Evolutionary conservation across 2,329 filamentous ascomycete species (phyloP).

Genomic region (Arthrobotrys megalospora): DNA sequence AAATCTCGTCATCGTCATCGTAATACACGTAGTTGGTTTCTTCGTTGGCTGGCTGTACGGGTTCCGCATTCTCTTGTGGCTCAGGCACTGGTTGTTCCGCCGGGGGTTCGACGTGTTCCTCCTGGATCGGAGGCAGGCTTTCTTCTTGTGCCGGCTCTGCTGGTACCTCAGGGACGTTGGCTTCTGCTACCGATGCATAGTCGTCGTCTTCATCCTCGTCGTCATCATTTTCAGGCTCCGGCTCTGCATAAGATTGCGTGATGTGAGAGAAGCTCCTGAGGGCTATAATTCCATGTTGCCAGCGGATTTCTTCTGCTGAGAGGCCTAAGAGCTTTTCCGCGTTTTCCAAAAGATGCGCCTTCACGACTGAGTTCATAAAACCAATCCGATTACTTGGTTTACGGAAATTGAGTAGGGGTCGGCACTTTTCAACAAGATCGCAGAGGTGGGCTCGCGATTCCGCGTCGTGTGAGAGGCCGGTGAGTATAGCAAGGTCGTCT

Average conservation of each 20-base stretch:
- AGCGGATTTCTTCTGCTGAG: slow-evolving; percentile 67
- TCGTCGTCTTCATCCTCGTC: background rate
- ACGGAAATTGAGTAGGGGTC: slow-evolving; percentile 66
- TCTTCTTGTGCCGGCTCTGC: background rate
- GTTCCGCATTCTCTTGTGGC: background rate
- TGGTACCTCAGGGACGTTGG: background rate
- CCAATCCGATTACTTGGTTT: slow-evolving; percentile 63
- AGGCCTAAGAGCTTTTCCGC: slow-evolving; percentile 66
- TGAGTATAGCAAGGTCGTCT: slow-evolving; percentile 67
- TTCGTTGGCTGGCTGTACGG: background rate
- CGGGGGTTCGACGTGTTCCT: background rate
- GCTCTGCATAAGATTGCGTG: slow-evolving; percentile 65
- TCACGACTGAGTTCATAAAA: slow-evolving; percentile 67
- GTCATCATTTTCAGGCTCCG: slow-evolving; percentile 32
- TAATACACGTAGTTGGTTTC: slow-evolving; percentile 44
- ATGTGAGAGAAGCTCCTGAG: slow-evolving; percentile 68
- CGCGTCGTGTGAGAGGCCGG: slow-evolving; percentile 66
- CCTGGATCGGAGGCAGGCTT: background rate
- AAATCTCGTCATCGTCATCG: slow-evolving; percentile 62
- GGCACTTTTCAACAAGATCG: slow-evolving; percentile 67
- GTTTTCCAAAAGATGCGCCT: slow-evolving; percentile 68
- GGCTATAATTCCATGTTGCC: slow-evolving; percentile 69
- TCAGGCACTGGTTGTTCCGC: slow-evolving; percentile 24
- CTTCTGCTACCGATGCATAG: background rate
- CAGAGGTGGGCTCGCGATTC: slow-evolving; percentile 66